Base-by-base conservation (phyloP, 179 eudicot genomes). In the Heliamphora pulchella region DNA sequence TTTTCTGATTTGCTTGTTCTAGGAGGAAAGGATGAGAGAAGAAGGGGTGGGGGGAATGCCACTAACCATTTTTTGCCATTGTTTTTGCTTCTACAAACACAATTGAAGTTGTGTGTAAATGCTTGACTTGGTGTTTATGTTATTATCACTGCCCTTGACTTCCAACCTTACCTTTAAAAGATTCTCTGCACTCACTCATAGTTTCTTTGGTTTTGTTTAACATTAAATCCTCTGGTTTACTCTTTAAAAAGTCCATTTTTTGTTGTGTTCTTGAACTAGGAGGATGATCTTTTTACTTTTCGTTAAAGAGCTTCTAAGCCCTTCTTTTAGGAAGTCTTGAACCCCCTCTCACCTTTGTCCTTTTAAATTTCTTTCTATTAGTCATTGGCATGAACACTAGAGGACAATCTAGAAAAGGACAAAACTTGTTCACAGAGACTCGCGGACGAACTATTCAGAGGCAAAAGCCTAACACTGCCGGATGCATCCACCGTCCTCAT, bases 241-340 rank as follows among this genome's bases (percentile, higher is more conserved):
- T 54, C 58, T 54, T 51, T 5, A 9, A 51, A 51, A 51, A 51
- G 6, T 6, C 55, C 55, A 51, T 51, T 9, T 51, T 54, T 31
- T 31, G 11, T 68, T 68, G 10, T 68, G 72, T 68, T 68, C 58
- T 54, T 68, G 72, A 68, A 46, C 47, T 68, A n/a, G 72, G 58
- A 8, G 41, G 72, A 43, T 41, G 71, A 41, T 41, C 48, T 41
- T 41, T 1, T 67, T 20, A 11, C 48, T 41, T 41, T 1, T 67
- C 10, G 17, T 67, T 67, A 41, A 4, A 14, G 71, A 67, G 71
- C 48, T 66, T 39, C 46, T 41, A 66, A n/a, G 47, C 48, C 48
- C 71, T 39, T 66, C 31, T 31, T 31, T 31, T 31, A 31, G 31
- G 31, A 31, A 31, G 31, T 31, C 31, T 31, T 31, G 31, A 31